These are phyloP conservation scores for Adenanthera pavonina DNA, from an alignment of 306 rosid species.

Conservation along the genomic window DNA sequence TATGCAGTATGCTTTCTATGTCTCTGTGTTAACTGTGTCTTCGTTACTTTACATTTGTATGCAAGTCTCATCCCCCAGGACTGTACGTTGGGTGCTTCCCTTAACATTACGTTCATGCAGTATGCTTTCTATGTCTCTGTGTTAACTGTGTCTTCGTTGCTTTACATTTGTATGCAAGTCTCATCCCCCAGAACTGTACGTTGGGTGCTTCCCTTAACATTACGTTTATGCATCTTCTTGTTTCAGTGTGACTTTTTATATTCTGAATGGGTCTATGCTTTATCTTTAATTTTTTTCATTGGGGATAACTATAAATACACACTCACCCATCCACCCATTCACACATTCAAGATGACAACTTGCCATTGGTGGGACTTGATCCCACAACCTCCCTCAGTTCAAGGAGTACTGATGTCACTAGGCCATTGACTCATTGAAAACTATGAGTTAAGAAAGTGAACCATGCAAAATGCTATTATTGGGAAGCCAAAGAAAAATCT, in stretches of 20 bases:
- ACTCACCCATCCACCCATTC: too few species aligned
- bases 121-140: not conserved
- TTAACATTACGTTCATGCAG: not conserved
- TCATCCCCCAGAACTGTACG: not conserved
- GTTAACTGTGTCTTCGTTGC: slow-evolving; percentile 10
- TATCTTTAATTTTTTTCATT: not conserved
- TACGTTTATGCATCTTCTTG: not conserved
- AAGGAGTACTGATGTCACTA: too few species aligned
- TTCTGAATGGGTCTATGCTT: not conserved
- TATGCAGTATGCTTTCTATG: not conserved
- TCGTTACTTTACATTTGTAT: not conserved
- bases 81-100: not conserved
- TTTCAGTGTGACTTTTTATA: not conserved
- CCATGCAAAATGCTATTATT: not conserved
- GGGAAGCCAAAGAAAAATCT: too few species aligned
- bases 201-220: not conserved
- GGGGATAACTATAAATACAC: too few species aligned
- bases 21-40: slow-evolving; percentile 1
- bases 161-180: not conserved
- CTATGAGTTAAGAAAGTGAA: not conserved
- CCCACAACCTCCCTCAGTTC: too few species aligned
- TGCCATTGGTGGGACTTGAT: too few species aligned
- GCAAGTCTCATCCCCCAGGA: not conserved
- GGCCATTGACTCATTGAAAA: too few species aligned
- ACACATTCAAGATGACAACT: too few species aligned